Evolutionary conservation across 2,329 filamentous ascomycete species (phyloP).

Genomic region (Talaromyces marneffei): DNA sequence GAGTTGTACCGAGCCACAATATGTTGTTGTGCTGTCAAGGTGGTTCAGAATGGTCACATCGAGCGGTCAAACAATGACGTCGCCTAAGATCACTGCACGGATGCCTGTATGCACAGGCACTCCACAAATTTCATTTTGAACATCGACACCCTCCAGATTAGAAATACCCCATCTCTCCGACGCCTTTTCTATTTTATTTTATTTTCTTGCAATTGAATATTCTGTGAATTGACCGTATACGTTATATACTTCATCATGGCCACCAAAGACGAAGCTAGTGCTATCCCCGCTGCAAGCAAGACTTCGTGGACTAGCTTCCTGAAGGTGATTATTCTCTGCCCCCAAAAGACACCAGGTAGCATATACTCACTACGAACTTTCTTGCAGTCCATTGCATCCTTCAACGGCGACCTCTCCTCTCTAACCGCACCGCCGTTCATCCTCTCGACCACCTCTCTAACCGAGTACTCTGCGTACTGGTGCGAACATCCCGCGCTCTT

Average conservation of each 20-base stretch:
- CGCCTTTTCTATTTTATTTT: neutral
- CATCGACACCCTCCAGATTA: neutral
- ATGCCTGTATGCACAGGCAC: neutral
- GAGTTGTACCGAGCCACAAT: neutral
- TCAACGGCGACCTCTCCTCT: constrained; percentile 75
- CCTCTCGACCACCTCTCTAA: constrained; percentile 69
- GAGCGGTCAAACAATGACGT: constrained; percentile 1
- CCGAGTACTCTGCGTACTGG: constrained; percentile 80
- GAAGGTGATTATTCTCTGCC: constrained; percentile 3
- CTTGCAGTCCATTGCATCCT: constrained; percentile 63
- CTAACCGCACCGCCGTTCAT: constrained; percentile 79
- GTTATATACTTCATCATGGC: constrained; percentile 12
- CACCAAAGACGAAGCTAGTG: constrained; percentile 10
- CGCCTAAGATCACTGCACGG: neutral
- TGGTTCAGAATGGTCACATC: neutral
- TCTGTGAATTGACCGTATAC: neutral
- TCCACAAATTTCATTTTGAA: neutral
- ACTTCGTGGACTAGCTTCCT: constrained; percentile 14
- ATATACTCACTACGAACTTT: neutral
- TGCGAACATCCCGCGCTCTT: constrained; percentile 72
- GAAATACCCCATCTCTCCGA: neutral
- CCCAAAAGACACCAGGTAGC: neutral
- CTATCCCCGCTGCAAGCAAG: constrained; percentile 10
- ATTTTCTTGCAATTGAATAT: neutral
- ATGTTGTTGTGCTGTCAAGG: neutral